Conservation (phyloP, 805 yeast genomes). For the Ogataea nitratoaversa region DNA sequence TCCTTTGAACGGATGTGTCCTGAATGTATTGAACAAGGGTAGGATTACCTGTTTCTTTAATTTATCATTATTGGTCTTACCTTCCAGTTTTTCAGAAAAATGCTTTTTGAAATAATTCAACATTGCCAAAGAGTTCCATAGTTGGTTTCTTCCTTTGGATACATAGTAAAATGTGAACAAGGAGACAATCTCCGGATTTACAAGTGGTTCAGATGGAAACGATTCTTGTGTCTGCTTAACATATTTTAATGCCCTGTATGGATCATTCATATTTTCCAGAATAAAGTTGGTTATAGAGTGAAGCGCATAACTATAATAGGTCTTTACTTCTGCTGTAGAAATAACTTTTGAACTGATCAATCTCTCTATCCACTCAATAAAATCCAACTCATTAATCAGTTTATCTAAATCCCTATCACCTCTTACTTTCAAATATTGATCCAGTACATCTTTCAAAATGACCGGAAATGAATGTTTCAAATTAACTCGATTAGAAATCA, state of each 20-base stretch:
- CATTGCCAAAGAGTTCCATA: slow-evolving; percentile 7
- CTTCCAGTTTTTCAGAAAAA: neutral
- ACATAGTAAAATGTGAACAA: neutral
- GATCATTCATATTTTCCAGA: neutral
- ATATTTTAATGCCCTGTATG: neutral
- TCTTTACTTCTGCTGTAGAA: neutral
- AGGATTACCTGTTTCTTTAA: neutral
- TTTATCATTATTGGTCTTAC: neutral
- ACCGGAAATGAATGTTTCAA: neutral
- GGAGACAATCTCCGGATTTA: neutral
- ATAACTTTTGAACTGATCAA: neutral
- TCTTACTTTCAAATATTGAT: neutral
- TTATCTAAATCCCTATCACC: neutral
- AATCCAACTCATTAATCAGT: neutral
- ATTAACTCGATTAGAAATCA: slow-evolving; percentile 1
- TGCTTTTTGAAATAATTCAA: slow-evolving; percentile 5
- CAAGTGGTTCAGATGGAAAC: neutral
- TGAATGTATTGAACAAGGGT: slow-evolving; percentile 5
- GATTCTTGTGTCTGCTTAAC: neutral
- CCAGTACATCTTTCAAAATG: neutral
- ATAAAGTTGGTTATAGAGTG: neutral
- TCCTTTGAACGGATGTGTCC: neutral
- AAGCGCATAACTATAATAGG: neutral
- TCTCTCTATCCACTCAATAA: neutral
- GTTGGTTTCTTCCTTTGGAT: neutral